These are phyloP conservation scores for Biancaea sappan DNA, from an alignment of 306 rosid genomes.

Conservation along the genomic window DNA sequence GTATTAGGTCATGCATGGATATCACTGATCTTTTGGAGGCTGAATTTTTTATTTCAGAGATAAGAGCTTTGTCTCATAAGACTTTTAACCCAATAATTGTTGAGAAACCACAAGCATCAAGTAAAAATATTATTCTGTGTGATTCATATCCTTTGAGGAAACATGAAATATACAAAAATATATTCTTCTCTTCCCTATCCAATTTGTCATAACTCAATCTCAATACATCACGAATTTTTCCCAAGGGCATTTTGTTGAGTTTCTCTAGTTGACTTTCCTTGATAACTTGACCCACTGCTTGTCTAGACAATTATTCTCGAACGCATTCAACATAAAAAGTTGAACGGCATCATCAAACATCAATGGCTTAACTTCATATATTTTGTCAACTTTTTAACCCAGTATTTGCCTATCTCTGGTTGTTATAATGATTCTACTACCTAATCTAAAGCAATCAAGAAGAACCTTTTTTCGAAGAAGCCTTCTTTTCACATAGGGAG, in stretches of 20 bases:
- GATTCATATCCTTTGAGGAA: conserved; percentile 27
- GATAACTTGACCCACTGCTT: conserved; percentile 31
- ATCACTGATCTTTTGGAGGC: conserved; percentile 10
- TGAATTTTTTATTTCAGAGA: conserved; percentile 21
- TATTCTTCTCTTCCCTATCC: conserved; percentile 30
- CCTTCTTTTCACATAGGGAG: conserved; percentile 33
- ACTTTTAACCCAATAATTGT: conserved; percentile 20
- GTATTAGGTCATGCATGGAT: conserved; percentile 32
- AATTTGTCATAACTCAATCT: conserved; percentile 38
- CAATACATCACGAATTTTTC: conserved; percentile 23
- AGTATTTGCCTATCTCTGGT: conserved; percentile 37
- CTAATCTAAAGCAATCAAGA: conserved; percentile 41
- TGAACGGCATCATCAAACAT: background rate
- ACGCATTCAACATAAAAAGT: conserved; percentile 35
- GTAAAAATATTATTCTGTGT: conserved; percentile 11
- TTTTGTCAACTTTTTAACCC: background rate
- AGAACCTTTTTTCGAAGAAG: conserved; percentile 32
- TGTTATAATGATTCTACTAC: conserved; percentile 44
- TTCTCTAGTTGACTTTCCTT: conserved; percentile 34
- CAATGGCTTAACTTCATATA: conserved; percentile 33
- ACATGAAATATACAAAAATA: conserved; percentile 35
- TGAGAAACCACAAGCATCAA: conserved; percentile 33
- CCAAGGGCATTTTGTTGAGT: conserved; percentile 27
- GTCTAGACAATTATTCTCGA: background rate
- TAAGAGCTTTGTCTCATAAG: conserved; percentile 38